A percentile compares a stretch with the other conserved stretches of the same genome.
Evolutionary conservation across 371 early-diverging fungal genomes (phyloP).

Genomic region (Rhizopus delemar): DNA sequence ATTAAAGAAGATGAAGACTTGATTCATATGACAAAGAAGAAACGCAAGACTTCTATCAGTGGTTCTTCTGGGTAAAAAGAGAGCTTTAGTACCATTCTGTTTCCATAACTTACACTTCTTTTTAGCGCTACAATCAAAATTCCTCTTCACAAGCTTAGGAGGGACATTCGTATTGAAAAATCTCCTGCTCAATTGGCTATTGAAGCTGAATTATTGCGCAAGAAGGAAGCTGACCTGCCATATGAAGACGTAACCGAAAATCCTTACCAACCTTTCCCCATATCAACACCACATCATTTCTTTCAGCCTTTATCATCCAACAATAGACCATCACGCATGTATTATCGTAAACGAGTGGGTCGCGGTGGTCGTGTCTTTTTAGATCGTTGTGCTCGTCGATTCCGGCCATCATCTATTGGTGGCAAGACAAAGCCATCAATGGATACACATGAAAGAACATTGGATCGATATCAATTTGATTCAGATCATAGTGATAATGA

Average conservation of each 20-base stretch:
- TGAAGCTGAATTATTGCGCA: constrained; percentile 56
- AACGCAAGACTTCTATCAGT: constrained; percentile 33
- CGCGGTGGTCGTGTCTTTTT: constrained; percentile 65
- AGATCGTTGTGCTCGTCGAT: constrained; percentile 44
- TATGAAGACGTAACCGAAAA: constrained; percentile 62
- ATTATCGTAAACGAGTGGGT: constrained; percentile 58
- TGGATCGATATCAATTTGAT: constrained; percentile 45
- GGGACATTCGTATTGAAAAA: constrained; percentile 36
- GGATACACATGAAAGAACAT: constrained; percentile 6
- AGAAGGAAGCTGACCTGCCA: constrained; percentile 52
- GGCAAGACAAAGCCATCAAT: constrained; percentile 35
- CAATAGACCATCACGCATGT: constrained; percentile 23
- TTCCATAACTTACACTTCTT: constrained; percentile 3
- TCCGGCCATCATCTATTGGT: constrained; percentile 19
- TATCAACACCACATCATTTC: constrained; percentile 38
- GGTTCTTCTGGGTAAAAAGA: constrained; percentile 32
- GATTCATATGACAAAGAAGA: constrained; percentile 37
- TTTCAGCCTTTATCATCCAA: constrained; percentile 25
- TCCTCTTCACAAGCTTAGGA: constrained; percentile 50
- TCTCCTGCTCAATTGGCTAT: constrained; percentile 44
- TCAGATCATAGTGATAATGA: constrained; percentile 57
- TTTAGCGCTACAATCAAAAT: constrained; percentile 58
- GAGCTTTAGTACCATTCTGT: background rate
- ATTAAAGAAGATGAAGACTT: constrained; percentile 59
- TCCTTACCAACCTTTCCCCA: constrained; percentile 54